A percentile compares a stretch with the other conserved stretches of the same genome.
phyloP scores from a whole-genome alignment of 305 asterid species.

The Fraxinus velutina region DNA sequence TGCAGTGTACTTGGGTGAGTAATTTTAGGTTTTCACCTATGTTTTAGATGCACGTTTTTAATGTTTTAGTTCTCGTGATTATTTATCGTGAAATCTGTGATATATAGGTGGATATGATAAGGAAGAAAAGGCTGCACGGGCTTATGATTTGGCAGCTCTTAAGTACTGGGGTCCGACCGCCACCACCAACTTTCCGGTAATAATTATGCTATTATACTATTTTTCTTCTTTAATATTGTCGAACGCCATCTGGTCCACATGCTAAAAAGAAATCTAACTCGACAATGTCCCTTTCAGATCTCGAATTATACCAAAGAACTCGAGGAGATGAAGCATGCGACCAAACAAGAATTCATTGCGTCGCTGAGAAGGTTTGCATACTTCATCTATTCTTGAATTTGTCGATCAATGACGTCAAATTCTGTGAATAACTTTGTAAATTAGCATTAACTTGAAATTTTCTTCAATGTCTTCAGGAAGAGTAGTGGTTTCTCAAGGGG shows the following conservation, averaged over 20 bases:
- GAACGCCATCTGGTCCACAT: background rate
- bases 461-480: constrained; percentile 41
- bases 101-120: constrained; percentile 88
- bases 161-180: constrained; percentile 97
- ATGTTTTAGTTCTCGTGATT: background rate
- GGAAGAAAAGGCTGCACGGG: constrained; percentile 92
- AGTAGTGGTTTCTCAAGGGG: constrained; percentile 96
- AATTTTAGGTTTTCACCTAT: background rate
- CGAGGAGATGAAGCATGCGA: constrained; percentile 81
- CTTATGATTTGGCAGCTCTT: constrained; percentile 94
- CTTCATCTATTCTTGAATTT: background rate
- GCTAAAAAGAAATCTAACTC: background rate
- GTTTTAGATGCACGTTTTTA: background rate
- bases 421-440: background rate
- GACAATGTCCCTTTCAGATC: constrained; percentile 35
- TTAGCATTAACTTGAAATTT: background rate
- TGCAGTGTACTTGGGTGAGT: constrained; percentile 89
- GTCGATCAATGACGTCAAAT: background rate
- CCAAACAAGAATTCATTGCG: constrained; percentile 93
- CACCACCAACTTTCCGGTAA: constrained; percentile 91
- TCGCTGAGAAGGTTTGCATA: constrained; percentile 69
- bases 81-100: constrained; percentile 12
- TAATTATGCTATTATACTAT: background rate
- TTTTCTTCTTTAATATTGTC: background rate
- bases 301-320: constrained; percentile 68